Base-by-base conservation (phyloP, 768 basidiomycete genomes). In the Pleurotus tuoliensis region DNA sequence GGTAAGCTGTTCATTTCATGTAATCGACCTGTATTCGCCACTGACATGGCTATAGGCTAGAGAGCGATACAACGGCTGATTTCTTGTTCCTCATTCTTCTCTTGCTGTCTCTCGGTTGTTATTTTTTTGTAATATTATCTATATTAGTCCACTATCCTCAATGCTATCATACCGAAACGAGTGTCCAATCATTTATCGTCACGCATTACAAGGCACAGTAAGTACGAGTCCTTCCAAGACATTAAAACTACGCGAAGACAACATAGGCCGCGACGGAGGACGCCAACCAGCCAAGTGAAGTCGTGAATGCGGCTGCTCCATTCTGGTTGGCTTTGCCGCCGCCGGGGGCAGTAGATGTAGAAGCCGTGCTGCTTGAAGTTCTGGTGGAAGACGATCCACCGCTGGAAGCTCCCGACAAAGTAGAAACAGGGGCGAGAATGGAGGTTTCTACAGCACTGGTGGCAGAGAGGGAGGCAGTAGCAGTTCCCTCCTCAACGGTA, bases 371-470 rank as follows among this genome's bases (percentile, higher is more conserved):
- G 51, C 37, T 41, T 1, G 39, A 38, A 15, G 39, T 40, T 16
- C 34, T 41, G 39, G 27, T 40, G 16, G 51, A 40, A 11, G 41
- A 44, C 30, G 30, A 34, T 34, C 30, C 48, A 50, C 27, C 30
- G 34, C 25, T 37, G 6, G 27, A 37, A n/a, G 48, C 16, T 12
- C 34, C 38, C 6, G 27, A n/a, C 6, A 39, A 18, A 12, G n/a
- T 18, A 9, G 51, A n/a, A 22, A 22, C 51, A 40, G 51, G 34
- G 9, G 51, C 37, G 55, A 87, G 77, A 1, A 88, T 90, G 38
- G 86, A 81, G 8, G 83, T 78, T 59, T 82, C 72, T 15, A 91
- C 88, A 9, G 85, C 67, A n/a, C 84, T 80, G 40, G 90, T 92
- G 18, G 82, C 62, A 44, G 80, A 72, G 45, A 83, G 65, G 27